phyloP scores from a whole-genome alignment of 495 filamentous ascomycete genomes.

The Halenospora varia region DNA sequence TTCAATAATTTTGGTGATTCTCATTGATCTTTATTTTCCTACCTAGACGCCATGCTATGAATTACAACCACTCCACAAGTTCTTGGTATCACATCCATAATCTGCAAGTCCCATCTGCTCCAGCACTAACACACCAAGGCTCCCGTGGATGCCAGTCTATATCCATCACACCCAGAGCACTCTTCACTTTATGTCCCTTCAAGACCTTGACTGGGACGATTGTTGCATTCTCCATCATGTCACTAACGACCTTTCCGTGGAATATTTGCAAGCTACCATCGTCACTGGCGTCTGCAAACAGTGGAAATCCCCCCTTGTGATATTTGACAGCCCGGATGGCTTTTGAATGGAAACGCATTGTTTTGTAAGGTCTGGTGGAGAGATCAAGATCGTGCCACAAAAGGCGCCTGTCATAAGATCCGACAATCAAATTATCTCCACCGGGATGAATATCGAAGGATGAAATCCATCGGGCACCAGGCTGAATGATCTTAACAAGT shows the following conservation, averaged over 20 bases:
- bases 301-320: conserved; percentile 76
- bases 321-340: conserved; percentile 85
- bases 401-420: conserved; percentile 87
- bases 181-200: conserved; percentile 78
- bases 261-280: conserved; percentile 94
- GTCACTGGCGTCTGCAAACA: conserved; percentile 91
- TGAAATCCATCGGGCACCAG: conserved; percentile 92
- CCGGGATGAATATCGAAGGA: conserved; percentile 89
- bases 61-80: background rate
- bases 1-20: no score
- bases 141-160: conserved; percentile 91
- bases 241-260: conserved; percentile 90
- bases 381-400: conserved; percentile 98
- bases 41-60: conserved; percentile 22
- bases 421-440: conserved; percentile 90
- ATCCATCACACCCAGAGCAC: conserved; percentile 84
- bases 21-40: background rate
- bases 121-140: conserved; percentile 90
- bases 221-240: conserved; percentile 90
- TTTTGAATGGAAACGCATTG: conserved; percentile 85
- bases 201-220: conserved; percentile 96
- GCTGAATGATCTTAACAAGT: conserved; percentile 84
- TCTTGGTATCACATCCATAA: conserved; percentile 52
- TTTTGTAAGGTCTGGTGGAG: conserved; percentile 87
- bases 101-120: conserved; percentile 86